phyloP scores from a whole-genome alignment of 768 basidiomycete genomes.

The Xerocomellus dryophilus region DNA sequence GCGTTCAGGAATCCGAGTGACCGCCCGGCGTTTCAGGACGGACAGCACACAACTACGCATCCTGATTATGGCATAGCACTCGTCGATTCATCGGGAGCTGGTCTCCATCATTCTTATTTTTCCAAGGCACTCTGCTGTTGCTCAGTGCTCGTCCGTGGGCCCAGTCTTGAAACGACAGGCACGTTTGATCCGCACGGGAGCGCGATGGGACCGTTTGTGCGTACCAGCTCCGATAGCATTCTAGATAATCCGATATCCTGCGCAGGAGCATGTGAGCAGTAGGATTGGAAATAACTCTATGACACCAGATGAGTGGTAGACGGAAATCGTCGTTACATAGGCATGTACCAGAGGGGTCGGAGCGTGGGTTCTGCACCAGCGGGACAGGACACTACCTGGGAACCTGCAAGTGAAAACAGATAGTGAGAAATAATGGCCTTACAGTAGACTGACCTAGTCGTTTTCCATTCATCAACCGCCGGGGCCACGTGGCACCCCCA shows the following conservation, averaged over 20 bases:
- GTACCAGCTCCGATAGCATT: conserved; percentile 12
- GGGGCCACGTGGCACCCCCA: neutral
- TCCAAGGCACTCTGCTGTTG: neutral
- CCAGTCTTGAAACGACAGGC: neutral
- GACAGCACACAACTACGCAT: neutral
- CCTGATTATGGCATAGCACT: conserved; percentile 5
- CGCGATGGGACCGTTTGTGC: neutral
- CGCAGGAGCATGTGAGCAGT: conserved; percentile 6
- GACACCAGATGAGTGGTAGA: neutral
- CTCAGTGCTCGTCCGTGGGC: neutral
- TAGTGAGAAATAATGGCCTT: conserved; percentile 13
- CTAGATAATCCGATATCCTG: neutral
- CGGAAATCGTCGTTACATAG: conserved; percentile 14
- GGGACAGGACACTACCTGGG: conserved; percentile 5
- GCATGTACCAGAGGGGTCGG: neutral
- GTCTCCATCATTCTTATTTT: conserved; percentile 6
- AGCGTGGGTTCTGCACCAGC: neutral
- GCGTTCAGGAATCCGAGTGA: conserved; percentile 13
- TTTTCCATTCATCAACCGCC: neutral
- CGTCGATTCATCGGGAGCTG: conserved; percentile 10
- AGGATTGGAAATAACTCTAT: conserved; percentile 11
- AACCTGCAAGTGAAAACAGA: conserved; percentile 1
- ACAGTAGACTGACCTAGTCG: conserved; percentile 1
- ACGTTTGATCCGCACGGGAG: neutral
- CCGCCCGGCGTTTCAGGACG: conserved; percentile 3